Evolutionary conservation across 495 filamentous ascomycete genomes (phyloP).

Genomic region (Annulohypoxylon maeteangense): DNA sequence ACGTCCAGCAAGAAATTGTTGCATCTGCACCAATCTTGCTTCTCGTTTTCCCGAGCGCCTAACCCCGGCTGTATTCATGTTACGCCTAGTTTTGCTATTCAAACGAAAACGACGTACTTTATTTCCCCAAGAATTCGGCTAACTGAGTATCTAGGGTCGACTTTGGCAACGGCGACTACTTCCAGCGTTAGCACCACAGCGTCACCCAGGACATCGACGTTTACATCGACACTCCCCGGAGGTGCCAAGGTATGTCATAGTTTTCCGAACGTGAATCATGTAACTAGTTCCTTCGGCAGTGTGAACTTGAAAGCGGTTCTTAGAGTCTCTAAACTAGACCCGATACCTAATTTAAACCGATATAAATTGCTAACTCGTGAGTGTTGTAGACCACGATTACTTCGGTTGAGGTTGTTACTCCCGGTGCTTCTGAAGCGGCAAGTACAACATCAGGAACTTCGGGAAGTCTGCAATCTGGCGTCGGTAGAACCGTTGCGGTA

Average conservation of each 20-base stretch:
- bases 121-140: neutral
- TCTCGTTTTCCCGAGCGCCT: conserved; percentile 11
- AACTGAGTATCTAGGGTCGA: conserved; percentile 29
- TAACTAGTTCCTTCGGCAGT: neutral
- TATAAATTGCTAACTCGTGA: conserved; percentile 9
- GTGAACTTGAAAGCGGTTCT: no score
- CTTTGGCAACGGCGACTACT: conserved; percentile 33
- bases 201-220: conserved; percentile 44
- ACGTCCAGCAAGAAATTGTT: conserved; percentile 18
- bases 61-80: neutral
- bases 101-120: neutral
- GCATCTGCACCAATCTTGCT: conserved; percentile 13
- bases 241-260: conserved; percentile 46
- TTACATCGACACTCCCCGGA: conserved; percentile 52
- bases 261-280: conserved; percentile 11
- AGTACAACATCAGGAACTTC: conserved; percentile 29
- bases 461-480: conserved; percentile 53
- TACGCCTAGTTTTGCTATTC: neutral
- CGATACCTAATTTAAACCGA: neutral
- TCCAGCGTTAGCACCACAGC: conserved; percentile 25
- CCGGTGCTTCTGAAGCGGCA: conserved; percentile 23
- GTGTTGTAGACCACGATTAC: conserved; percentile 42
- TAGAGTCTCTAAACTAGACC: neutral
- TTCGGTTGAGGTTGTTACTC: conserved; percentile 44
- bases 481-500: conserved; percentile 25